Evolutionary conservation across 805 yeast genomes (phyloP).

Genomic region (Middelhovenomyces tepae): DNA sequence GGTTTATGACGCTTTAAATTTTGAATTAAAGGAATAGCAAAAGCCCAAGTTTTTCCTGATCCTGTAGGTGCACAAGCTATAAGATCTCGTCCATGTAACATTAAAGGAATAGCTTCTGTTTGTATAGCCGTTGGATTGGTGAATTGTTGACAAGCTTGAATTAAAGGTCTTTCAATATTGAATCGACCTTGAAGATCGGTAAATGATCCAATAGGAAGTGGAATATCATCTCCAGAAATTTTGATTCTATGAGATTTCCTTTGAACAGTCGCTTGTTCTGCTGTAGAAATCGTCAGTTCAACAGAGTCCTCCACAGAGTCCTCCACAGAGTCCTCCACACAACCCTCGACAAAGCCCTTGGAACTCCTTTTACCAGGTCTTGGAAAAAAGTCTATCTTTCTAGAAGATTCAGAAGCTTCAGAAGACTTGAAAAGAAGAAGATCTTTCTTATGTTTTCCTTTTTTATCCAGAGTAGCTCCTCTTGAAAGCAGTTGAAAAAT

Average conservation of each 20-base stretch:
- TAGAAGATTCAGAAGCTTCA: slow-evolving; percentile 40
- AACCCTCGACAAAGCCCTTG: slow-evolving; percentile 11
- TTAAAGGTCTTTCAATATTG: slow-evolving; percentile 56
- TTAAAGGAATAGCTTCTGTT: slow-evolving; percentile 75
- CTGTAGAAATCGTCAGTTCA: slow-evolving; percentile 39
- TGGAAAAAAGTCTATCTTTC: slow-evolving; percentile 73
- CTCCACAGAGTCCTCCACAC: slow-evolving; percentile 26
- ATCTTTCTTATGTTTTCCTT: slow-evolving; percentile 34
- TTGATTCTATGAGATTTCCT: slow-evolving; percentile 59
- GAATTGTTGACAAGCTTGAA: slow-evolving; percentile 61
- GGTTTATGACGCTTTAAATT: slow-evolving; percentile 30
- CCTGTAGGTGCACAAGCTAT: slow-evolving; percentile 98
- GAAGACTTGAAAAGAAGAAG: slow-evolving; percentile 19
- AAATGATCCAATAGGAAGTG: slow-evolving; percentile 87
- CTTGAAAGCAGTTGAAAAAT: slow-evolving; percentile 75
- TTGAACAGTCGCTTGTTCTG: slow-evolving; percentile 50
- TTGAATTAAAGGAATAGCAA: slow-evolving; percentile 73
- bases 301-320: slow-evolving; percentile 26
- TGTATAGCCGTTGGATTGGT: slow-evolving; percentile 90
- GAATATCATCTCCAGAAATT: slow-evolving; percentile 75
- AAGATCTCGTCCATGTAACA: slow-evolving; percentile 62
- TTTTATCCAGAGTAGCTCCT: slow-evolving; percentile 72
- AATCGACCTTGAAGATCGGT: slow-evolving; percentile 68
- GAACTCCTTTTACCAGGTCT: slow-evolving; percentile 6
- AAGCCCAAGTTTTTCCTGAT: slow-evolving; percentile 93